Percentiles rank a stretch among this genome's conserved stretches.
Evolutionary conservation across 306 rosid genomes (phyloP).

Genomic region (Lithocarpus polystachyus): DNA sequence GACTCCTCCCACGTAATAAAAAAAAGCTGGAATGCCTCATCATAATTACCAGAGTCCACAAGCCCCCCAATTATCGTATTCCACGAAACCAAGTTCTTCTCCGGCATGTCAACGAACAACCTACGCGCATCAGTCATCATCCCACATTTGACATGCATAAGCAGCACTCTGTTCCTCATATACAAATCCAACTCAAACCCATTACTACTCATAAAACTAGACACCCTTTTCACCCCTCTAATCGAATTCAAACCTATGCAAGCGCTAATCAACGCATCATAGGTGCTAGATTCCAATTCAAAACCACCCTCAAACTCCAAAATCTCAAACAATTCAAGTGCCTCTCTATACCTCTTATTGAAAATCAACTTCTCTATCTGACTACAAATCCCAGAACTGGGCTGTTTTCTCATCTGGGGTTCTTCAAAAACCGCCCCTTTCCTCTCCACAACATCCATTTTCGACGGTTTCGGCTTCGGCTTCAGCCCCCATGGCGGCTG

Average conservation of each 20-base stretch:
- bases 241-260: constrained; percentile 65
- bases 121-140: constrained; percentile 67
- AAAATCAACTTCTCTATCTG: constrained; percentile 76
- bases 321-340: constrained; percentile 76
- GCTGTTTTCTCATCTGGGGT: constrained; percentile 27
- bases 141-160: constrained; percentile 70
- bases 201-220: constrained; percentile 38
- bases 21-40: constrained; percentile 59
- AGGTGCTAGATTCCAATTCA: constrained; percentile 50
- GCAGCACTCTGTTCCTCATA: constrained; percentile 69
- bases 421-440: constrained; percentile 25
- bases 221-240: constrained; percentile 71
- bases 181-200: constrained; percentile 66
- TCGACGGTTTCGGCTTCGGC: constrained; percentile 38
- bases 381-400: constrained; percentile 46
- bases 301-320: constrained; percentile 58
- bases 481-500: constrained; percentile 40
- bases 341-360: constrained; percentile 49
- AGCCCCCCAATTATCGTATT: constrained; percentile 57
- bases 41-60: constrained; percentile 61
- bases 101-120: constrained; percentile 62
- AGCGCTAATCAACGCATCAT: constrained; percentile 67
- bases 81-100: constrained; percentile 57
- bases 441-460: constrained; percentile 24
- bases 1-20: constrained; percentile 62